Base-by-base conservation (phyloP, 176 grass and related monocot genomes). In the Tillandsia fasciculata region DNA sequence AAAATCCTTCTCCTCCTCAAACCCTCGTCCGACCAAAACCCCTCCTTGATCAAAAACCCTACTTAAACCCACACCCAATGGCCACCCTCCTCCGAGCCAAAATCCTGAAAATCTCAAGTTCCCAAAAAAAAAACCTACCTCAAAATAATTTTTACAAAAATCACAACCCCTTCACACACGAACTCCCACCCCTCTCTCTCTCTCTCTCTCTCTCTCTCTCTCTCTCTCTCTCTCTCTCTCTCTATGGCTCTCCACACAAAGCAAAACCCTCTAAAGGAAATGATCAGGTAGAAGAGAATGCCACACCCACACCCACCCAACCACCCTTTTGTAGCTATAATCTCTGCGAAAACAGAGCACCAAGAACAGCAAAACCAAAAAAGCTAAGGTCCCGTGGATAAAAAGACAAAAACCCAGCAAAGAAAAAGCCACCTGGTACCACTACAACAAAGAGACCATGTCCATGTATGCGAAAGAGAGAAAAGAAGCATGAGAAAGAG, bases 371-470 rank as follows among this genome's bases (percentile, higher is more conserved):
- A 82, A 6, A 42, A 42, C 7, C 33, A 50, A 63, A 71, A 63
- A 81, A 53, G 59, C n/a, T 5, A 61, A 61, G 56, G 14, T 61
- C 20, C 1, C 15, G 2, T 14, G n/a, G 56, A 59, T 59, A 59
- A 59, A 59, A 67, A 78, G 65, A 24, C 52, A 68, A 49, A 50
- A 53, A 58, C 28, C 64, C 58, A 15, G 63, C 58, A 76, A 54
- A 54, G 56, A 18, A 70, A 64, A 65, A 75, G 20, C 26, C 22
- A 20, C 56, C 56, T n/a, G n/a, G n/a, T n/a, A 61, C 29, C 56
- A 23, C 29, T 48, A 49, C 33, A 67, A 67, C 65, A 48, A 42
- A 49, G n/a, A 48, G 28, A 67, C 8, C 17, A 11, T 8, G 9
- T 3, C 8, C 17, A 11, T 8, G 9, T 3, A n/a, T 13, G 53